Conservation (phyloP, 2,329 filamentous ascomycete species). For the Fusarium coffeatum region DNA sequence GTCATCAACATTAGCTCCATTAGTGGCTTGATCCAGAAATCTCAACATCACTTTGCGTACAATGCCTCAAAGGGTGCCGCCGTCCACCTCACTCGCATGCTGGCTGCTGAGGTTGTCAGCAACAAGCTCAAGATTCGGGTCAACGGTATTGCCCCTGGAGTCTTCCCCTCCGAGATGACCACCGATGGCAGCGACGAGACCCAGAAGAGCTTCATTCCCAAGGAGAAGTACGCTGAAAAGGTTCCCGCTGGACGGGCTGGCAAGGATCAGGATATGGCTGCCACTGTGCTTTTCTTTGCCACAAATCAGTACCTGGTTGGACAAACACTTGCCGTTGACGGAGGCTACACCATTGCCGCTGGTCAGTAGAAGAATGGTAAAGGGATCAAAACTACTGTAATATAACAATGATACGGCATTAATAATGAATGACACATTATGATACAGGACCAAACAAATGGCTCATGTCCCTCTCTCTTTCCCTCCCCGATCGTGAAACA, state of each 20-base stretch:
- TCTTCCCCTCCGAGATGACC: slow-evolving; percentile 79
- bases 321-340: slow-evolving; percentile 58
- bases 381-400: background rate
- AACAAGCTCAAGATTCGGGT: slow-evolving; percentile 73
- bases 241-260: slow-evolving; percentile 76
- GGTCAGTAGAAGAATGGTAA: slow-evolving; percentile 32
- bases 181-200: slow-evolving; percentile 58
- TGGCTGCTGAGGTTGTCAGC: slow-evolving; percentile 69
- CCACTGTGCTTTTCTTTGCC: slow-evolving; percentile 68
- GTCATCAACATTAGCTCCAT: slow-evolving; percentile 77
- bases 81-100: slow-evolving; percentile 72
- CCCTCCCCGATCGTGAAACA: background rate
- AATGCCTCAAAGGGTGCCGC: slow-evolving; percentile 73
- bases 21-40: slow-evolving; percentile 71
- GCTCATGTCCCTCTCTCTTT: background rate
- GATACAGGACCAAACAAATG: background rate
- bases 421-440: slow-evolving; percentile 10
- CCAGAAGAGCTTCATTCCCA: slow-evolving; percentile 70
- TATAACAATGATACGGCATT: slow-evolving; percentile 6
- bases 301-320: slow-evolving; percentile 60
- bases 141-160: slow-evolving; percentile 78
- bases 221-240: slow-evolving; percentile 67
- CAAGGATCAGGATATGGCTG: slow-evolving; percentile 76
- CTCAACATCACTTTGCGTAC: slow-evolving; percentile 75
- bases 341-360: slow-evolving; percentile 56